Base-by-base conservation (phyloP, 306 rosid genomes). In the Inga laurina region DNA sequence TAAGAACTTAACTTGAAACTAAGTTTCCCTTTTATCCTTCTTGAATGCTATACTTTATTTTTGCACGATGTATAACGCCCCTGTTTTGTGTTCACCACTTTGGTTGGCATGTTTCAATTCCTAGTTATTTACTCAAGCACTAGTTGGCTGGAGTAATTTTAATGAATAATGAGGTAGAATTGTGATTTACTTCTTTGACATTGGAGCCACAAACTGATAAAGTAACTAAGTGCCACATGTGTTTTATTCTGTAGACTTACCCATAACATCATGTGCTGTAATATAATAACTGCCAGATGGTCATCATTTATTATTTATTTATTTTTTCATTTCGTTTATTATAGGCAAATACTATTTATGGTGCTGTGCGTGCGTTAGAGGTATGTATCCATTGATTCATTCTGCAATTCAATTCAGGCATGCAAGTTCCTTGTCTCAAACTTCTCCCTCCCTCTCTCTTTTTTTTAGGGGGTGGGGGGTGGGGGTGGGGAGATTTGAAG, bases 301-400 rank as follows among this genome's bases (percentile, higher is more conserved):
- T 56, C n/a, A 48, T 43, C 65, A 9, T 43, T 70, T 45, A 37
- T 77, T 49, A 41, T 27, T 27, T 27, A 73, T 51, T 79, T 76
- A 2, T 67, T 84, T 37, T 68, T 30, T 5, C 21, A 24, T 72
- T 82, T 79, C 65, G 7, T 76, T 72, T 82, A 16, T 73, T 82
- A 82, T 48, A 88, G 90, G 90, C 90, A 85, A 77, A 68, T 49
- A 82, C 87, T 73, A 85, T 88, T 83, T 85, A 77, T 83, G 90
- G 90, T 52, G 90, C 85, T 66, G 65, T 88, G 88, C 90, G 87
- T 39, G 90, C 87, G 77, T 77, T 88, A 51, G 90, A 88, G 90
- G 90, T 88, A 83, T 49, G 82, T 67, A 27, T 51, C n/a, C 76
- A 45, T 12, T 11, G 75, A 45, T 22, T 44, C 56, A 72, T 12